Evolutionary conservation across 805 yeast species (phyloP).

Genomic region (Monosporozyma servazzii): DNA sequence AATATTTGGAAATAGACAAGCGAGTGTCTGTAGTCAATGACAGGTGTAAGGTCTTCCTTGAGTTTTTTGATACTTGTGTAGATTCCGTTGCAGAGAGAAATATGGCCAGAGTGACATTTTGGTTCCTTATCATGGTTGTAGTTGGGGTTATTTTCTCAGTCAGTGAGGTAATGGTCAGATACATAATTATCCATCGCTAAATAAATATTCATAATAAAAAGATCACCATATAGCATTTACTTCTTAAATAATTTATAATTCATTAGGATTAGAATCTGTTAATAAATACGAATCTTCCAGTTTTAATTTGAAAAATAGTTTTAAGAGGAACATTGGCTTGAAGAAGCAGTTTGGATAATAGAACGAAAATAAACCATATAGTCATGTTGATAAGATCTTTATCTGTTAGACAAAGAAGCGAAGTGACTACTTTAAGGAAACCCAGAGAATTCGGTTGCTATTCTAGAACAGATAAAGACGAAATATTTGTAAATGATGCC

Average conservation of each 20-base stretch:
- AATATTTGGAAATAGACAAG: constrained; percentile 89
- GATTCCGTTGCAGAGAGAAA: constrained; percentile 91
- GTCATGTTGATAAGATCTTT: background rate
- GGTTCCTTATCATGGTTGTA: constrained; percentile 75
- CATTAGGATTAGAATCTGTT: background rate
- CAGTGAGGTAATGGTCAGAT: constrained; percentile 57
- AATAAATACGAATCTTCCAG: background rate
- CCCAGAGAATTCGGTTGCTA: constrained; percentile 74
- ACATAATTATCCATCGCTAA: constrained; percentile 35
- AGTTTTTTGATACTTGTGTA: constrained; percentile 83
- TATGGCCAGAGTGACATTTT: constrained; percentile 84
- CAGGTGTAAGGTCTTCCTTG: constrained; percentile 86
- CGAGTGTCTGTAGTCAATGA: constrained; percentile 90
- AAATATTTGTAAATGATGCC: constrained; percentile 40
- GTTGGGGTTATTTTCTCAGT: constrained; percentile 69
- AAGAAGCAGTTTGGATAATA: background rate
- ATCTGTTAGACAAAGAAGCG: constrained; percentile 2
- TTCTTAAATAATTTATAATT: background rate
- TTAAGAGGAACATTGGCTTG: background rate
- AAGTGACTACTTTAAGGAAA: constrained; percentile 59
- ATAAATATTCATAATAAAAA: background rate
- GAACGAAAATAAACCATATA: background rate
- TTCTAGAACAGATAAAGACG: constrained; percentile 50
- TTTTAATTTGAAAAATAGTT: background rate
- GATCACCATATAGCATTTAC: background rate